These are phyloP conservation scores for Candida wancherniae DNA, from an alignment of 805 yeast species.

Conservation along the genomic window DNA sequence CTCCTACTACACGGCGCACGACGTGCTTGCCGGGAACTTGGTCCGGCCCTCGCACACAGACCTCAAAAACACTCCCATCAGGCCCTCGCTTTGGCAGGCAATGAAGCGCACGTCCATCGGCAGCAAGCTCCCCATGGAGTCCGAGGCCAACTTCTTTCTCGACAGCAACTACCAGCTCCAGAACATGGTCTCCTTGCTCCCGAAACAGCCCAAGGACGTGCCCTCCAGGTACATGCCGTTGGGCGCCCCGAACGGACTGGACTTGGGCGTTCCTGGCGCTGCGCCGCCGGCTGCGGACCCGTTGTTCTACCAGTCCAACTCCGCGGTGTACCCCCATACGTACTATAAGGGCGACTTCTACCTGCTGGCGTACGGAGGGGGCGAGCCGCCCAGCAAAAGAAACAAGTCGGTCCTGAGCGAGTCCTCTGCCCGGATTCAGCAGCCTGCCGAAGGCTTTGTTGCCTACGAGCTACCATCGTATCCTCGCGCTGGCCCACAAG, in stretches of 20 bases:
- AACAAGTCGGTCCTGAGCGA: slow-evolving; percentile 3
- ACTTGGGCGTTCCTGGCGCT: slow-evolving; percentile 1
- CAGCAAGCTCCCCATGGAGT: slow-evolving; percentile 46
- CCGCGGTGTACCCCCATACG: too few species aligned
- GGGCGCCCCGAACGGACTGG: background rate
- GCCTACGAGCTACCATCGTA: too few species aligned
- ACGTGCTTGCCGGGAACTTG: slow-evolving; percentile 57
- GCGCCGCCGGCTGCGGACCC: background rate
- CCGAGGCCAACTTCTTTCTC: slow-evolving; percentile 45
- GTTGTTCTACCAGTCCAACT: background rate
- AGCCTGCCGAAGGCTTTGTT: too few species aligned
- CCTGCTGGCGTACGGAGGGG: background rate
- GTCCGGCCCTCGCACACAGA: slow-evolving; percentile 53
- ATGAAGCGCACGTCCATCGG: slow-evolving; percentile 58
- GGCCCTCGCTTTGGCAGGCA: slow-evolving; percentile 48
- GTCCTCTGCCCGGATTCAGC: too few species aligned
- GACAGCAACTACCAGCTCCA: slow-evolving; percentile 42
- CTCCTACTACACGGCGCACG: slow-evolving; percentile 73
- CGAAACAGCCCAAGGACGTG: background rate
- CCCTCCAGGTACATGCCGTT: slow-evolving; percentile 2
- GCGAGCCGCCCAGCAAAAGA: slow-evolving; percentile 5
- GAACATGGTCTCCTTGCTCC: slow-evolving; percentile 22
- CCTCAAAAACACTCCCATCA: slow-evolving; percentile 46
- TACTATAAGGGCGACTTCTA: background rate
- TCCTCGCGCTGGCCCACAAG: too few species aligned